Conservation (phyloP, 768 basidiomycete genomes). For the Rubroboletus satanas region DNA sequence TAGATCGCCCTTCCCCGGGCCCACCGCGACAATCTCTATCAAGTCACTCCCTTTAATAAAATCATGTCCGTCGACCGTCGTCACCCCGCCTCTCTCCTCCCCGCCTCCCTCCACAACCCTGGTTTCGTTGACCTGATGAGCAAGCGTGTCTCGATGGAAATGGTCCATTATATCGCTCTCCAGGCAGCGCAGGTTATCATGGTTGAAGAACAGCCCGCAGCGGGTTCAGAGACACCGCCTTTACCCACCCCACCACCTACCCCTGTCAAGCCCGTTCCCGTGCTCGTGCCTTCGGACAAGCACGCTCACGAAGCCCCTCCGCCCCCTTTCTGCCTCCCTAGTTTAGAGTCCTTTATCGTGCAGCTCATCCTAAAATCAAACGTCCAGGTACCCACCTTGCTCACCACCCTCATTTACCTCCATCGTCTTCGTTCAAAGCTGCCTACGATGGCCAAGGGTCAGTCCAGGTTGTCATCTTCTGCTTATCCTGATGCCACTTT, state of each 20-base stretch:
- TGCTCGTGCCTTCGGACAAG: conserved; percentile 35
- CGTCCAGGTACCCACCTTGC: conserved; percentile 86
- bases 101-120: conserved; percentile 71
- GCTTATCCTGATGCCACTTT: conserved; percentile 8
- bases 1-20: not conserved
- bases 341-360: conserved; percentile 80
- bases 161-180: conserved; percentile 82
- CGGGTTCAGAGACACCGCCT: conserved; percentile 23
- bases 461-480: conserved; percentile 21
- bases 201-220: conserved; percentile 48
- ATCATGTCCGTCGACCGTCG: conserved; percentile 38
- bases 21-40: conserved; percentile 29
- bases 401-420: conserved; percentile 89
- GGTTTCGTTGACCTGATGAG: conserved; percentile 76
- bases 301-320: conserved; percentile 26
- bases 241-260: conserved; percentile 70
- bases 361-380: conserved; percentile 77
- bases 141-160: conserved; percentile 73
- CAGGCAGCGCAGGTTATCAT: conserved; percentile 73
- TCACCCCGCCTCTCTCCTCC: conserved; percentile 82
- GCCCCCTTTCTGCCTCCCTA: conserved; percentile 42
- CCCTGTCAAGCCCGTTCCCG: conserved; percentile 44
- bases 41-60: conserved; percentile 29
- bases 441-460: conserved; percentile 82
- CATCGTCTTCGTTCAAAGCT: conserved; percentile 79